Evolutionary conservation across 176 grass and related monocot genomes (phyloP).

Genomic region (Lolium rigidum): DNA sequence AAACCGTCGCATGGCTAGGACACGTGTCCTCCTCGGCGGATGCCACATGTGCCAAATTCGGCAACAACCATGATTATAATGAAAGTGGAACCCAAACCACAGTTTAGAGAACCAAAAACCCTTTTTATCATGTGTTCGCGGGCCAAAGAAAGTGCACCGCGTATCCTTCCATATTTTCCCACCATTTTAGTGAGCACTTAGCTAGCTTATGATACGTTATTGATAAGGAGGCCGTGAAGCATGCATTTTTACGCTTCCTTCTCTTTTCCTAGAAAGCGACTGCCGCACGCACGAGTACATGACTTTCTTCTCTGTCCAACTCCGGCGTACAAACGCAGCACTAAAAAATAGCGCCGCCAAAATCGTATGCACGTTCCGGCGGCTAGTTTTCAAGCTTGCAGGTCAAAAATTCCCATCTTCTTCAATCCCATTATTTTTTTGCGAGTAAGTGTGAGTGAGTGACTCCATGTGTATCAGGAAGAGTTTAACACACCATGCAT

Average conservation of each 20-base stretch:
- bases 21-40: too few relatives aligned
- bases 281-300: conserved; percentile 20
- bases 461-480: neutral
- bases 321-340: neutral
- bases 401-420: neutral
- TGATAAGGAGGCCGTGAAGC: neutral
- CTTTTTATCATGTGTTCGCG: too few relatives aligned
- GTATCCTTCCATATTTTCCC: neutral
- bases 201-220: too few relatives aligned
- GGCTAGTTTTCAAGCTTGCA: neutral
- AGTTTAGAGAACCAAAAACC: too few relatives aligned
- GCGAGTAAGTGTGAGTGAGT: neutral
- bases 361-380: neutral
- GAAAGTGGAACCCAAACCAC: too few relatives aligned
- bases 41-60: too few relatives aligned
- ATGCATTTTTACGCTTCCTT: too few relatives aligned
- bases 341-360: neutral
- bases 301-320: neutral
- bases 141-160: too few relatives aligned
- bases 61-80: too few relatives aligned
- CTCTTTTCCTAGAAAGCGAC: neutral
- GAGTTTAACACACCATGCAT: neutral
- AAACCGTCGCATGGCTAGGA: too few relatives aligned
- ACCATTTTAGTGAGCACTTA: neutral
- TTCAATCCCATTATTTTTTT: neutral